These are phyloP conservation scores for Fonsecaea multimorphosa DNA, from an alignment of 2,329 filamentous ascomycete species.

Conservation along the genomic window DNA sequence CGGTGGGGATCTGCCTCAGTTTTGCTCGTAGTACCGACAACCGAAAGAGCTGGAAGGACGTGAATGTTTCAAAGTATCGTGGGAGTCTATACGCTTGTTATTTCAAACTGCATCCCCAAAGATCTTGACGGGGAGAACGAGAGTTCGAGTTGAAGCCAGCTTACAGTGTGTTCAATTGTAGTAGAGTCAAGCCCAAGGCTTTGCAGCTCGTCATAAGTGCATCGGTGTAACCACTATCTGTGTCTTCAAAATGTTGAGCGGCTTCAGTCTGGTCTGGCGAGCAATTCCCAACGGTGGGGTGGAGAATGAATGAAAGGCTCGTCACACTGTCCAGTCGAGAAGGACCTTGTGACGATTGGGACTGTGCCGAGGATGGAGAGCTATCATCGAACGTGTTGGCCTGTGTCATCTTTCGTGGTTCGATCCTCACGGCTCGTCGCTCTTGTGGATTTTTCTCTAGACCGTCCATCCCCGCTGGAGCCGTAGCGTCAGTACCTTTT, in stretches of 20 bases:
- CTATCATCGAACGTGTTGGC: neutral
- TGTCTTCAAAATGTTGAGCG: neutral
- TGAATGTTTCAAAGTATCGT: slow-evolving; percentile 43
- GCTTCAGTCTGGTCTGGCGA: slow-evolving; percentile 11
- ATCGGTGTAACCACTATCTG: slow-evolving; percentile 13
- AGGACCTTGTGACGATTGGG: slow-evolving; percentile 6
- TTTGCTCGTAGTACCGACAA: slow-evolving; percentile 41
- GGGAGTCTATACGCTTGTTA: slow-evolving; percentile 10
- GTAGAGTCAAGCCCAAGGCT: slow-evolving; percentile 19
- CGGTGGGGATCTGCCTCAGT: slow-evolving; percentile 35
- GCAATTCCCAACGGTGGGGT: slow-evolving; percentile 22
- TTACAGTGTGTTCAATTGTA: slow-evolving; percentile 23
- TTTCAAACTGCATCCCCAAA: no score
- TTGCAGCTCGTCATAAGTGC: slow-evolving; percentile 15
- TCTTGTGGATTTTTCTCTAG: slow-evolving; percentile 5
- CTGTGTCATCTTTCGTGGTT: neutral
- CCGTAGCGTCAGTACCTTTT: neutral
- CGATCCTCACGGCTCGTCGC: neutral
- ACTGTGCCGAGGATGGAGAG: slow-evolving; percentile 2
- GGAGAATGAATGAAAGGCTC: slow-evolving; percentile 21
- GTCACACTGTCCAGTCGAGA: neutral
- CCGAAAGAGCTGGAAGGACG: slow-evolving; percentile 44
- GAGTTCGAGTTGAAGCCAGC: neutral
- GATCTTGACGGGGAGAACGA: no score
- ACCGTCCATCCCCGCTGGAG: slow-evolving; percentile 5